Evolutionary conservation across 257 asterid genomes (phyloP).

Genomic region (Solanum megistacrolobum): DNA sequence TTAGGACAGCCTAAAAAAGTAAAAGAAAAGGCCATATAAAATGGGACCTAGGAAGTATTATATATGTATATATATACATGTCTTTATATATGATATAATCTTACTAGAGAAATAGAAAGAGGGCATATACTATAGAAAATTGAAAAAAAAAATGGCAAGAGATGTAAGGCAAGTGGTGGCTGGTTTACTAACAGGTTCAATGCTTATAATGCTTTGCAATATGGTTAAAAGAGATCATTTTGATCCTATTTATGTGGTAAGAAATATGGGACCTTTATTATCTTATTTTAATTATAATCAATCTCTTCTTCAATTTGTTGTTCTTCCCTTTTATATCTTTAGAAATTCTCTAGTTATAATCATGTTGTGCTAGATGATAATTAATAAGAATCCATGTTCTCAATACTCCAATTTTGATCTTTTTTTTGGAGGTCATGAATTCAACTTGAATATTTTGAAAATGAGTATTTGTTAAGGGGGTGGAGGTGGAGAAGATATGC

Average conservation of each 20-base stretch:
- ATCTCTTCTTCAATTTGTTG: not conserved
- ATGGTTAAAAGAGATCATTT: constrained; percentile 53
- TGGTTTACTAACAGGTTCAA: constrained; percentile 45
- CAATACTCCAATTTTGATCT: not conserved
- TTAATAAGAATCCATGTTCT: not conserved
- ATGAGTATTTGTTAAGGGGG: not conserved
- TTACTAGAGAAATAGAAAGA: not conserved
- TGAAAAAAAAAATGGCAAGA: constrained; percentile 16
- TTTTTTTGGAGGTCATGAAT: not conserved
- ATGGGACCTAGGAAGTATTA: not conserved
- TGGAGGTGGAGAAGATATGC: not conserved
- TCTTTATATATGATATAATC: not conserved
- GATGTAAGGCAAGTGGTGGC: constrained; percentile 50
- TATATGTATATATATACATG: not conserved
- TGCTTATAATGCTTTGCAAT: constrained; percentile 50
- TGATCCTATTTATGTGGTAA: constrained; percentile 39
- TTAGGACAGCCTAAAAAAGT: not conserved
- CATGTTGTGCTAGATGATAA: not conserved
- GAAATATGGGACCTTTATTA: not conserved
- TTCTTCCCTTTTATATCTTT: not conserved
- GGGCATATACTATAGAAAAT: not conserved
- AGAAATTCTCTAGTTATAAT: not conserved
- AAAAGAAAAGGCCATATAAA: not conserved
- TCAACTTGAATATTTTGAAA: not conserved
- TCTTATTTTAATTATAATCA: not conserved